These are phyloP conservation scores for Fusarium subtropicale DNA, from an alignment of 2,329 filamentous ascomycete species.

Conservation along the genomic window DNA sequence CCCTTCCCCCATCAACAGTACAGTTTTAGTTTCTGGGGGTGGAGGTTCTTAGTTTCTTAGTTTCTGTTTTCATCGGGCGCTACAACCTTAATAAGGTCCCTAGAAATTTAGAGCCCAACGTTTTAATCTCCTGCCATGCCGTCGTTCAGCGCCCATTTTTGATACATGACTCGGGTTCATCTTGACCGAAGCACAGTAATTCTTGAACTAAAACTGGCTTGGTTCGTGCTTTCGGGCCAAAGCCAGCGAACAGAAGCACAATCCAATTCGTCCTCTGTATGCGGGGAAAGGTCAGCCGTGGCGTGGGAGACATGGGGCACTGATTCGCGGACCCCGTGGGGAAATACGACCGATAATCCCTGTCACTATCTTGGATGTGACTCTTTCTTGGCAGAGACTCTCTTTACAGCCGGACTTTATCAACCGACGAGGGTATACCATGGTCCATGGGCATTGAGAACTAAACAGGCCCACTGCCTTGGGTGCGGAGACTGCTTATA, in stretches of 20 bases:
- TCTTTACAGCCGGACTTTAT: background rate
- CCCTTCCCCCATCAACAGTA: constrained; percentile 5
- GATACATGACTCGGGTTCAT: constrained; percentile 4
- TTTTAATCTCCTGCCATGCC: background rate
- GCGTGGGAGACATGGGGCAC: constrained; percentile 1
- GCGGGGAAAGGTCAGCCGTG: constrained; percentile 21
- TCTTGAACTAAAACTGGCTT: background rate
- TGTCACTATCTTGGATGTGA: background rate
- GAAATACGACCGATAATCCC: constrained; percentile 33
- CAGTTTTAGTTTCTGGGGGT: constrained; percentile 7
- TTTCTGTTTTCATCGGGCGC: background rate
- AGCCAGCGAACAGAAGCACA: background rate
- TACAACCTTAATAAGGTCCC: constrained; percentile 18
- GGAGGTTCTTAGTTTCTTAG: background rate
- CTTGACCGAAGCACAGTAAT: background rate
- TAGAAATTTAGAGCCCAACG: background rate
- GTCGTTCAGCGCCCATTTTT: background rate
- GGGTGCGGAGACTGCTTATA: constrained; percentile 30
- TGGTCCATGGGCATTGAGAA: background rate
- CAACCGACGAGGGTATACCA: background rate
- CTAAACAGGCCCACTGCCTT: background rate
- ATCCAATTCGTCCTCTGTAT: constrained; percentile 9
- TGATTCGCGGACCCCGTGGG: constrained; percentile 37
- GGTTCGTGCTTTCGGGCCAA: constrained; percentile 12
- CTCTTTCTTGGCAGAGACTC: background rate